Percentiles rank a stretch among this genome's conserved stretches.
Conservation (phyloP, 1,139 yeast genomes). For the Geotrichum aggregatum region DNA sequence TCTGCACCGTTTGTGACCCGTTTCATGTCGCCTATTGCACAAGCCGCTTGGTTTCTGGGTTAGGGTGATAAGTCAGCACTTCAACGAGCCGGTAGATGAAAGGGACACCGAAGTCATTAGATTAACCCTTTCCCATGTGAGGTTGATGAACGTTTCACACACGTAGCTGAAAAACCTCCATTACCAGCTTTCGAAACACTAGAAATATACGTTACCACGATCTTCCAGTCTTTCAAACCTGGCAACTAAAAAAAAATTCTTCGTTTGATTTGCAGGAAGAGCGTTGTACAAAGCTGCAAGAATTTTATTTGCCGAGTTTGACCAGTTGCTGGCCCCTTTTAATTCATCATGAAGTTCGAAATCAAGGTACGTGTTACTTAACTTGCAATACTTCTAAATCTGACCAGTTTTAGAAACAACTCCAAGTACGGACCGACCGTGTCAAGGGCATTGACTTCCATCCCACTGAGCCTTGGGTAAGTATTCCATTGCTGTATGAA, state of each 20-base stretch:
- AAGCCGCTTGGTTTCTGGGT: too few species aligned
- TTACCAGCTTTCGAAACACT: neutral
- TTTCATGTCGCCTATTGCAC: too few species aligned
- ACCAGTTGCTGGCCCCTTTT: conserved; percentile 1
- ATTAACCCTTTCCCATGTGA: conserved; percentile 2
- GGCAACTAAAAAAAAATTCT: neutral
- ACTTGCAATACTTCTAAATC: neutral
- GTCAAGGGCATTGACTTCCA: conserved; percentile 98
- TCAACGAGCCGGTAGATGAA: neutral
- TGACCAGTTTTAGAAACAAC: conserved; percentile 55
- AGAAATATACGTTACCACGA: neutral
- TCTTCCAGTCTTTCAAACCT: neutral
- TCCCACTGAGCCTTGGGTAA: conserved; percentile 92
- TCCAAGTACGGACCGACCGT: conserved; percentile 86
- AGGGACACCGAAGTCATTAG: conserved; percentile 3
- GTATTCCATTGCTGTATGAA: conserved; percentile 8
- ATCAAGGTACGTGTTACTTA: conserved; percentile 25
- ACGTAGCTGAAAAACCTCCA: neutral
- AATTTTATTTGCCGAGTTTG: too few species aligned
- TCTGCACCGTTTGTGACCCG: too few species aligned
- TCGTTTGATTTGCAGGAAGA: too few species aligned
- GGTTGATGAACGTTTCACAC: conserved; percentile 1
- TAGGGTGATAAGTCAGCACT: too few species aligned
- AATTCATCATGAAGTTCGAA: conserved; percentile 29
- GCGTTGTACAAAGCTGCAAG: too few species aligned